Evolutionary conservation across 345 rosid species (phyloP), one percentile per base, ranked within the genome.

Genomic region (Clarkia xantiana): DNA sequence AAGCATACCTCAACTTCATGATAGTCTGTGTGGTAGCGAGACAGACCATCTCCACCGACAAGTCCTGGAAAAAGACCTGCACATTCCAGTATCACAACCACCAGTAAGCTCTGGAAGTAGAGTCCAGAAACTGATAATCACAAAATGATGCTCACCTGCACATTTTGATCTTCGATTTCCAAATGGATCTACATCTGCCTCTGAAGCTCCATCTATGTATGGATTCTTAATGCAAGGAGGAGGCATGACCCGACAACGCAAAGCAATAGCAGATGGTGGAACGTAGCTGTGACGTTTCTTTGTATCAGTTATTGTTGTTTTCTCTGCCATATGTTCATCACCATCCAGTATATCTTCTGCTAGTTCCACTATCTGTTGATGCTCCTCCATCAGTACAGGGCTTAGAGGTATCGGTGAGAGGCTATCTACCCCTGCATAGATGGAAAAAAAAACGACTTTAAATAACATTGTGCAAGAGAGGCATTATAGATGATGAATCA

Each of bases 201-300:
- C 84, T 1, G 77, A 74, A 65, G 69, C 63, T 66, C 71, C 74
- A 62, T 42, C 51, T 14, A 75, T 62, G 64, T 82, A 93, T n/a
- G 99, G 99, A 62, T 87, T 93, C 67, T 73, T 77, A 49, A 93
- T 63, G 72, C 96, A 86, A 59, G 96, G 98, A 53, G 96, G 96
- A 38, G 95, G 96, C 89, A 76, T 75, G 64, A 71, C 94, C 44
- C 84, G 81, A 42, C 84, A 93, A 40, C 97, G 74, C 52, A 87
- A 75, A 48, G 91, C 81, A 64, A 93, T 74, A 18, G 95, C 98
- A 62, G 94, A 76, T 49, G 75, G 80, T 38, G 98, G 74, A 25
- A 91, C 81, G 66, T 80, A 86, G 72, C 69, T 80, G 56, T 54
- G 69, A 18, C 42, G 17, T 54, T 70, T 78, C 55, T 78, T 71